Base-by-base conservation (phyloP, 768 basidiomycete genomes). In the Kwoniella dejecticola region DNA sequence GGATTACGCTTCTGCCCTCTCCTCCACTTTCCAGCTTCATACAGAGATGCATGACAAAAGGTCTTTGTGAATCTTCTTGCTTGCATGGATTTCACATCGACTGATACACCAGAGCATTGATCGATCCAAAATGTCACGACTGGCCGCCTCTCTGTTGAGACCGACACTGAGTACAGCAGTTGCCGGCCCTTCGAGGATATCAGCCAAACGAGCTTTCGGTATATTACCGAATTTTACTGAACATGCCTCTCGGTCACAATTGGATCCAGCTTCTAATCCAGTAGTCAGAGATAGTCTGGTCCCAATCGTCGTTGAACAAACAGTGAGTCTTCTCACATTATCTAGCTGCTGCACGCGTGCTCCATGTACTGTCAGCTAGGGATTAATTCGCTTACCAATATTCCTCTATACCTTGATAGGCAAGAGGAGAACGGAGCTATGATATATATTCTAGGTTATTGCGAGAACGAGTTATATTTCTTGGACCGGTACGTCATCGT, bases 391-490 rank as follows among this genome's bases (percentile, higher is more conserved):
- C 52, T 44, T 57, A 68, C 44, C 60, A 48, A 30, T 59, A 52
- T 52, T 2, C 36, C n/a, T 19, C 17, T 4, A n/a, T n/a, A n/a
- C n/a, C n/a, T n/a, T n/a, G n/a, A n/a, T 52, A 78, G 77, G 77
- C 71, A 7, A 59, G 77, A 56, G 77, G 77, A 2, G 77, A 78
- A 50, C 40, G 77, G 26, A 73, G 69, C 49, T 95, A 96, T 81
- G 94, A 97, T 75, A 96, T 98, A 58, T 98, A 92, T 80, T 97
- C 94, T 36, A 85, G 95, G 21, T 83, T 98, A 49, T 83, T 98
- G 38, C 83, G 91, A 65, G 95, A 98, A 76, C 85, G 95, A 50
- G 94, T 97, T 33, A 90, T 98, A 69, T 96, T 97, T 88, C 83
- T 97, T 36, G 94, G 93, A 19, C 89, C 92, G 15, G 94, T 94